These are phyloP conservation scores for Cryptosporidium meleagridis DNA, from an alignment of 169 alveolate species.

Conservation along the genomic window DNA sequence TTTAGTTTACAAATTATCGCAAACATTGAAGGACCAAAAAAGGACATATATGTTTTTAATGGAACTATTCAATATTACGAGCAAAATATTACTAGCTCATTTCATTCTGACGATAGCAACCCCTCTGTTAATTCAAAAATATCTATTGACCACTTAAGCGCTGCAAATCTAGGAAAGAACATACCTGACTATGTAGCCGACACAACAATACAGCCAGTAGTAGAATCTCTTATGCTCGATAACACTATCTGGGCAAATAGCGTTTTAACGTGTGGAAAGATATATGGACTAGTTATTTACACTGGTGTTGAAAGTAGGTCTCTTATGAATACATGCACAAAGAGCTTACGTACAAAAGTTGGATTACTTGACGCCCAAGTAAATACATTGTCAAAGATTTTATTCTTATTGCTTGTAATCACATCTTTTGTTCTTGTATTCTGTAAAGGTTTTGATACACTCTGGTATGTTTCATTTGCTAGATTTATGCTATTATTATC, in stretches of 20 bases:
- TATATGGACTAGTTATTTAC: conserved; percentile 92
- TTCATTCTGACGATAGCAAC: not conserved
- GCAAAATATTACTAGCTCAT: not conserved
- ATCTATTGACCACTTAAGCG: not conserved
- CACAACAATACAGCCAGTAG: conserved; percentile 7
- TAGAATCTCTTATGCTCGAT: conserved; percentile 81
- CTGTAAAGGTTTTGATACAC: conserved; percentile 80
- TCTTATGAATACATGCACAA: conserved; percentile 82
- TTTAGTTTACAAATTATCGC: conserved; percentile 80
- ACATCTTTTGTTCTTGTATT: conserved; percentile 79
- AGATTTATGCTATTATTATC: conserved; percentile 94
- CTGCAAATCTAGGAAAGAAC: conserved; percentile 18
- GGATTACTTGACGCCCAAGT: conserved; percentile 84
- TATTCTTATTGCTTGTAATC: conserved; percentile 79
- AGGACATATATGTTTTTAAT: conserved; percentile 89
- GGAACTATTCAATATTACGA: conserved; percentile 85
- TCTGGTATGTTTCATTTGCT: conserved; percentile 80
- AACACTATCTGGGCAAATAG: conserved; percentile 96
- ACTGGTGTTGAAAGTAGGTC: conserved; percentile 94
- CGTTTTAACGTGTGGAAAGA: conserved; percentile 94
- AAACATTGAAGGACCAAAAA: conserved; percentile 87
- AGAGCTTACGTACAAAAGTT: conserved; percentile 75
- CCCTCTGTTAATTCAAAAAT: not conserved
- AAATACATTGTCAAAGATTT: conserved; percentile 79
- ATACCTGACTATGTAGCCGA: not conserved